Evolutionary conservation across 2,329 filamentous ascomycete species (phyloP).

Genomic region (Fusarium torulosum): DNA sequence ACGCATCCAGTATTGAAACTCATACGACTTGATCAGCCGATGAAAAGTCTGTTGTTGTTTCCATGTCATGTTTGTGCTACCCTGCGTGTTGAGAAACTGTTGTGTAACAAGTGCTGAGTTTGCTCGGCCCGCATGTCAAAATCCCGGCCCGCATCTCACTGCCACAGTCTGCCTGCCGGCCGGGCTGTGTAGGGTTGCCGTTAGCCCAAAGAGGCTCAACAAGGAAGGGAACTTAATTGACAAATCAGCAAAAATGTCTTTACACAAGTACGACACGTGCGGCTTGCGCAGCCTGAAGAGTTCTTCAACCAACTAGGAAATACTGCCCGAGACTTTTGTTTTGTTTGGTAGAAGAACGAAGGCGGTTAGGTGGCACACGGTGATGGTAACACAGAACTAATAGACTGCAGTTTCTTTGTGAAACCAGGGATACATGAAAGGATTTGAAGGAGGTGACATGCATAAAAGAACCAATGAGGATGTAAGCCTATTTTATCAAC

Average conservation of each 20-base stretch:
- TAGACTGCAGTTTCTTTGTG: constrained; percentile 3
- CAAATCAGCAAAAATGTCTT: constrained; percentile 14
- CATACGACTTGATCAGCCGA: constrained; percentile 21
- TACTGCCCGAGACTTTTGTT: neutral
- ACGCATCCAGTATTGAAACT: neutral
- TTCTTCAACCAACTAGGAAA: neutral
- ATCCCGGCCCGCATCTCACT: neutral
- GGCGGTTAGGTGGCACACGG: constrained; percentile 20
- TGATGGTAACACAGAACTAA: constrained; percentile 17
- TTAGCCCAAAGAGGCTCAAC: constrained; percentile 1
- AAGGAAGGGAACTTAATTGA: constrained; percentile 13
- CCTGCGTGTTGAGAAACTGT: constrained; percentile 7
- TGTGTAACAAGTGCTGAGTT: constrained; percentile 29
- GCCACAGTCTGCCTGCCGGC: constrained; percentile 9
- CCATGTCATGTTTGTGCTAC: constrained; percentile 12
- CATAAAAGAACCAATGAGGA: constrained; percentile 7
- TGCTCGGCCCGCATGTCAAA: constrained; percentile 14
- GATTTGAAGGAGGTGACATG: constrained; percentile 1
- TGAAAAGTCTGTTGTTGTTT: constrained; percentile 19
- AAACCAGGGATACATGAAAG: neutral
- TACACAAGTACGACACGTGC: constrained; percentile 32
- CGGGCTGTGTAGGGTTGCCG: constrained; percentile 1
- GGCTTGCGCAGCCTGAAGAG: constrained; percentile 8
- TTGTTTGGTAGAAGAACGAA: constrained; percentile 1
- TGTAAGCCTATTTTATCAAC: constrained; percentile 7